Base-by-base conservation (phyloP, 352 stramenopile species). In the Globisporangium nagaii region DNA sequence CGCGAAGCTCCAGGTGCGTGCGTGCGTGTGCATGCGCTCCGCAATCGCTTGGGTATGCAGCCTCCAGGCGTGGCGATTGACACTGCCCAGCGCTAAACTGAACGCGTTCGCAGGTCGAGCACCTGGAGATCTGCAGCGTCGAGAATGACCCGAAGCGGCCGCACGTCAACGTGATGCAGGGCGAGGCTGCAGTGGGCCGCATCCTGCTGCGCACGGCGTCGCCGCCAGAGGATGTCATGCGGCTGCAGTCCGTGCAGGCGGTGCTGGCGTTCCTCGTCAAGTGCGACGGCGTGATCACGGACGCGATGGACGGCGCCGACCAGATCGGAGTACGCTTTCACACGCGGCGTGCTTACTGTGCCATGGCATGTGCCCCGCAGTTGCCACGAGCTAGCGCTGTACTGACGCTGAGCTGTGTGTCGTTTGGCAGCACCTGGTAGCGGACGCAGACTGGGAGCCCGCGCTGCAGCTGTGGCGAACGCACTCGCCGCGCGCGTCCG, bases 141-240 rank as follows among this genome's bases (percentile, higher is more conserved):
- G 63, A 87, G 58, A 67, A 77, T 41, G 79, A 92, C 30, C 57
- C 65, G 15, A 58, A 61, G 40, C 65, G 67, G 3, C 74, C 67
- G 32, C 71, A 82, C 39, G 69, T 88, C 51, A 75, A 90, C 51
- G 72, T 89, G 54, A 69, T 87, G 64, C 79, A 88, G 49, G 82
- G 82, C 20, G 75, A 90, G 48, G 79, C 79, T 20, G 79, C 73
- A 12, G 82, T 90, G 9, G 82, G 82, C 0, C 77, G 65, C 13
- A 74, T 93, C 42, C 58, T 93, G 39, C 50, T 93, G 31, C 50
- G 69, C 19, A 93, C 82, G 25, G 63, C 52, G 43, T 90, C 79
- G 4, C 60, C 75, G 4, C 63, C 70, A 32, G 62, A 57, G 1
- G 48, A 81, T 46, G 74, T 93, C 1, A 73, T 75, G 53, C 48